Evolutionary conservation across 164 flowering plant genomes (phyloP).

Genomic region (Piper betle): DNA sequence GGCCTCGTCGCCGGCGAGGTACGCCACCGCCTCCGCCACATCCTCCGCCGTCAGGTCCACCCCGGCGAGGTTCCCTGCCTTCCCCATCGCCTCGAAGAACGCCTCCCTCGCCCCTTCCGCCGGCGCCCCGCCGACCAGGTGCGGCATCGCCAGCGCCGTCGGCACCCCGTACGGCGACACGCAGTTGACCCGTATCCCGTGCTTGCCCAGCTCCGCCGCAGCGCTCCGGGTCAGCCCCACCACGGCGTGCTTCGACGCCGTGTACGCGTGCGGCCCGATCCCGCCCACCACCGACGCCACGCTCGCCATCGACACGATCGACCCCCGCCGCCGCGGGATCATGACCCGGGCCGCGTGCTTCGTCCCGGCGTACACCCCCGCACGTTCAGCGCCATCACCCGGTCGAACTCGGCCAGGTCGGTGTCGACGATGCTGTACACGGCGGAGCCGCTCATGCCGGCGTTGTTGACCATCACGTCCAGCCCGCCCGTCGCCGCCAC

Average conservation of each 20-base stretch:
- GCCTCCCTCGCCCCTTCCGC: conserved; percentile 40
- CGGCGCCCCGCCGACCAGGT: conserved; percentile 60
- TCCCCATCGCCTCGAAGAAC: conserved; percentile 29
- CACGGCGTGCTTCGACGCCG: conserved; percentile 77
- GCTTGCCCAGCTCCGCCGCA: conserved; percentile 73
- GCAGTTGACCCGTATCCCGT: conserved; percentile 81
- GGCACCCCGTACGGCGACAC: conserved; percentile 79
- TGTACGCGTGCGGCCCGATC: conserved; percentile 64
- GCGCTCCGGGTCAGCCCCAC: conserved; percentile 63
- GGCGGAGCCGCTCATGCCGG: conserved; percentile 53
- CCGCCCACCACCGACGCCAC: conserved; percentile 53
- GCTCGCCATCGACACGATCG: conserved; percentile 51
- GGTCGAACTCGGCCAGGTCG: conserved; percentile 39
- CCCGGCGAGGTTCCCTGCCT: conserved; percentile 47
- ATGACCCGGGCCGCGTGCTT: conserved; percentile 91
- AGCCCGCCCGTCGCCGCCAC: conserved; percentile 54
- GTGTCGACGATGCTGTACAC: conserved; percentile 40
- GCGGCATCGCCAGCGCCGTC: conserved; percentile 42
- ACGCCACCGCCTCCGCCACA: conserved; percentile 73
- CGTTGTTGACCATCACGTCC: conserved; percentile 83
- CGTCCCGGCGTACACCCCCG: conserved; percentile 66
- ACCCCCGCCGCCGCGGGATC: conserved; percentile 60
- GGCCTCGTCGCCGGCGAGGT: conserved; percentile 70
- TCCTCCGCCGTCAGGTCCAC: conserved; percentile 47
- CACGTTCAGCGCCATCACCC: conserved; percentile 63